Percentiles rank a stretch among this genome's conserved stretches.
Evolutionary conservation across 306 rosid species (phyloP).

Genomic region (Cucurbita argyrosperma): DNA sequence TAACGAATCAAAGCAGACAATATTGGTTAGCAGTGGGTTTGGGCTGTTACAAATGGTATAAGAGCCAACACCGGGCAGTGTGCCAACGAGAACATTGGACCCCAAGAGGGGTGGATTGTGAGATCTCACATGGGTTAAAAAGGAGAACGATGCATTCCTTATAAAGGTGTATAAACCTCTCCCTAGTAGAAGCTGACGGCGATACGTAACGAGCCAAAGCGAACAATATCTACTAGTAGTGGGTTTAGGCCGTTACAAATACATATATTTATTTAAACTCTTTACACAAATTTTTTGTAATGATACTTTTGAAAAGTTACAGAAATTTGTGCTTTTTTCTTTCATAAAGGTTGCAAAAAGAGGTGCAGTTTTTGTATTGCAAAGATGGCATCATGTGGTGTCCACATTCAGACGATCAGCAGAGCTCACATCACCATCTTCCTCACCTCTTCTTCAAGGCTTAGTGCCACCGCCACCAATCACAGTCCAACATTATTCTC

Average conservation of each 20-base stretch:
- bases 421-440: slow-evolving; percentile 2
- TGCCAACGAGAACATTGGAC: too few species aligned
- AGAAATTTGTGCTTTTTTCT: not conserved
- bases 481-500: not conserved
- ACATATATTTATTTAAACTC: not conserved
- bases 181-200: too few species aligned
- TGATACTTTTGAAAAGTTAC: slow-evolving; percentile 8
- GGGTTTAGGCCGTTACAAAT: not conserved
- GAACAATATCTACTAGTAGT: too few species aligned
- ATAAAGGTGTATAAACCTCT: too few species aligned
- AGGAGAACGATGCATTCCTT: too few species aligned
- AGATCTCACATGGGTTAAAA: too few species aligned
- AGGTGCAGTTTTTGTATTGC: slow-evolving; percentile 1
- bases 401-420: not conserved
- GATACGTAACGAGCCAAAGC: too few species aligned
- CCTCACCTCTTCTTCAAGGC: not conserved
- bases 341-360: not conserved
- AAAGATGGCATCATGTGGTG: slow-evolving; percentile 6
- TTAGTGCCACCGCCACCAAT: not conserved
- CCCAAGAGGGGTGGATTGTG: too few species aligned
- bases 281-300: not conserved
- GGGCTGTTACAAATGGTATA: too few species aligned
- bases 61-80: too few species aligned
- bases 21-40: too few species aligned
- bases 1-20: too few species aligned